A percentile compares a stretch with the other conserved stretches of the same genome.
Conservation (phyloP, 1,284 basidiomycete genomes). For the Melampsora americana region DNA sequence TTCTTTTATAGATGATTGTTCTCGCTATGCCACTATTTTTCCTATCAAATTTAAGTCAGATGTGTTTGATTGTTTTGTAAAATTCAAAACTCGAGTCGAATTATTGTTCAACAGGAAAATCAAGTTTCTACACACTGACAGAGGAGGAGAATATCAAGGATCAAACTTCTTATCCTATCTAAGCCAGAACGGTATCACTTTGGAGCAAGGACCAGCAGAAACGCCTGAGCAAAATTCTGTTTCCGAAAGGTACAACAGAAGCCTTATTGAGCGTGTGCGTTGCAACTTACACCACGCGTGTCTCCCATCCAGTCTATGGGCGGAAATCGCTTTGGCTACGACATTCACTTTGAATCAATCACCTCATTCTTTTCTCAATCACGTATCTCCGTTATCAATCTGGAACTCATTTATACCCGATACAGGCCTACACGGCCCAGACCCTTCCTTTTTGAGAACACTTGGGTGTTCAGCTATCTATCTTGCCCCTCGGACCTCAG, state of each 20-base stretch:
- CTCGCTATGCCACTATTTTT: neutral
- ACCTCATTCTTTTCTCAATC: neutral
- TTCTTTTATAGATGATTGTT: neutral
- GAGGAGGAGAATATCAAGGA: neutral
- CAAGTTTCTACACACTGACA: neutral
- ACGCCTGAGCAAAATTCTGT: slow-evolving; percentile 15
- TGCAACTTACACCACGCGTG: too few relatives aligned
- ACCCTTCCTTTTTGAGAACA: neutral
- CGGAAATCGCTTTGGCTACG: neutral
- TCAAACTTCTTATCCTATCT: neutral
- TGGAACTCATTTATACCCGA: neutral
- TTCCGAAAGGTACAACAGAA: slow-evolving; percentile 2
- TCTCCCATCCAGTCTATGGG: neutral
- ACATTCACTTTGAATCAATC: neutral
- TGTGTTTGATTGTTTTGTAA: too few relatives aligned
- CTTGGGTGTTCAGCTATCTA: neutral
- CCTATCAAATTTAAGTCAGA: neutral
- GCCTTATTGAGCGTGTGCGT: neutral
- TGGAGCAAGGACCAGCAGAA: neutral
- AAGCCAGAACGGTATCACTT: neutral
- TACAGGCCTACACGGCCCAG: neutral
- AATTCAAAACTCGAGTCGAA: neutral
- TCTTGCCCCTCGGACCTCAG: neutral
- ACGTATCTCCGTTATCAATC: neutral
- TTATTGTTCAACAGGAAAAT: neutral